phyloP scores from a whole-genome alignment of 192 early-diverging fungal species.

The Globomyces pollinis-pini region DNA sequence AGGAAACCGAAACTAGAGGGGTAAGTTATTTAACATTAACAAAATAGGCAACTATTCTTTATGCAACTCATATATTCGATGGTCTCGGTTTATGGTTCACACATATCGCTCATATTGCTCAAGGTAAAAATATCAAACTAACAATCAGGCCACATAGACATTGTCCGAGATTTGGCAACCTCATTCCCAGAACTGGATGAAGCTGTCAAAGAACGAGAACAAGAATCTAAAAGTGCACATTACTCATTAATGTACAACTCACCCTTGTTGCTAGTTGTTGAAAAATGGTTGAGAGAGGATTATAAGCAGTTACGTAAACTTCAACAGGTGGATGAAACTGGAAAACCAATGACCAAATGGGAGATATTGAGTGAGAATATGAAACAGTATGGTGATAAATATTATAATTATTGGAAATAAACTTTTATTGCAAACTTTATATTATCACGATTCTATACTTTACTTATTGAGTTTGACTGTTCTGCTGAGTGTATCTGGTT shows the following conservation, averaged over 20 bases:
- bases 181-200: slow-evolving; percentile 53
- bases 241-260: slow-evolving; percentile 36
- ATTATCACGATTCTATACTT: no score
- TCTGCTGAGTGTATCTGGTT: no score
- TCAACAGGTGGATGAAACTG: slow-evolving; percentile 18
- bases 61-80: slow-evolving; percentile 82
- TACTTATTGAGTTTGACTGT: no score
- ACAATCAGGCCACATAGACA: slow-evolving; percentile 43
- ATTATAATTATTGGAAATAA: slow-evolving; percentile 43
- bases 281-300: slow-evolving; percentile 62
- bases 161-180: slow-evolving; percentile 29
- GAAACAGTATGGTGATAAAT: slow-evolving; percentile 45
- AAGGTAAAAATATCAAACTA: no score
- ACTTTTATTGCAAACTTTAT: no score
- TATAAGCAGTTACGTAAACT: slow-evolving; percentile 21
- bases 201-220: neutral
- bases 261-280: slow-evolving; percentile 46
- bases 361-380: slow-evolving; percentile 46
- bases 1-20: slow-evolving; percentile 51
- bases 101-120: slow-evolving; percentile 60
- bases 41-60: slow-evolving; percentile 68
- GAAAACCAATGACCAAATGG: slow-evolving; percentile 35
- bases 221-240: slow-evolving; percentile 7
- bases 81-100: slow-evolving; percentile 65
- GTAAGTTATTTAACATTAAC: no score